phyloP scores from a whole-genome alignment of 805 yeast species.

The Tetrapisispora fleetii region DNA sequence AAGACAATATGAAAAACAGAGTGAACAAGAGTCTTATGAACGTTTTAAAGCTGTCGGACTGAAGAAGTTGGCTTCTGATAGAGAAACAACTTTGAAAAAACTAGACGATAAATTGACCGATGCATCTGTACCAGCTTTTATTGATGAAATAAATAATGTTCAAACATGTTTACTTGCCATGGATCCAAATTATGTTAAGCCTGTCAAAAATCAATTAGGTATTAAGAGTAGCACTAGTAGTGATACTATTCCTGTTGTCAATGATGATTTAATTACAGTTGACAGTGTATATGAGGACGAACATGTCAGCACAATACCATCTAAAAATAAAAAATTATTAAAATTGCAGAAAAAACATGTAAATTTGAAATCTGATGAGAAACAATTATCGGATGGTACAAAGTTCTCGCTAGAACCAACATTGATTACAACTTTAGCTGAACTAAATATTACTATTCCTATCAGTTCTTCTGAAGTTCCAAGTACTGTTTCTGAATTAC shows the following conservation, averaged over 20 bases:
- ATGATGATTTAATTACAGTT: conserved; percentile 42
- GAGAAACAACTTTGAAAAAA: conserved; percentile 42
- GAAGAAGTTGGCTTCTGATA: conserved; percentile 35
- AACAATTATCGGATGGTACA: conserved; percentile 10
- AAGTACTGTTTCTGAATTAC: conserved; percentile 50
- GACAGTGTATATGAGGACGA: conserved; percentile 33
- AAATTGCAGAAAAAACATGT: conserved; percentile 17
- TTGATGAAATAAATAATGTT: conserved; percentile 61
- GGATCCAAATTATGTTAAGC: conserved; percentile 64
- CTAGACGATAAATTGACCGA: conserved; percentile 60
- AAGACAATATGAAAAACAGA: conserved; percentile 53
- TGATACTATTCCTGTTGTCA: conserved; percentile 34
- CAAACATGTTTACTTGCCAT: conserved; percentile 60
- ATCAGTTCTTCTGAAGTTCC: conserved; percentile 61
- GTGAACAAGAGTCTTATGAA: conserved; percentile 65
- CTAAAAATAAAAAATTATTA: conserved; percentile 38
- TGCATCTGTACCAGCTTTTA: conserved; percentile 73
- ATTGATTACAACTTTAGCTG: conserved; percentile 60
- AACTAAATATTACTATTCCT: conserved; percentile 69
- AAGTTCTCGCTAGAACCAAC: conserved; percentile 69
- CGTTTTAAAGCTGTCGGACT: conserved; percentile 42
- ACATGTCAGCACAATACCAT: conserved; percentile 30
- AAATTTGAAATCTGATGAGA: conserved; percentile 1
- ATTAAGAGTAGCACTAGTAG: neutral
- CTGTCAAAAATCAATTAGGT: conserved; percentile 28